These are phyloP conservation scores for Naematelia aurantialba DNA, from an alignment of 768 basidiomycete genomes.

Conservation along the genomic window DNA sequence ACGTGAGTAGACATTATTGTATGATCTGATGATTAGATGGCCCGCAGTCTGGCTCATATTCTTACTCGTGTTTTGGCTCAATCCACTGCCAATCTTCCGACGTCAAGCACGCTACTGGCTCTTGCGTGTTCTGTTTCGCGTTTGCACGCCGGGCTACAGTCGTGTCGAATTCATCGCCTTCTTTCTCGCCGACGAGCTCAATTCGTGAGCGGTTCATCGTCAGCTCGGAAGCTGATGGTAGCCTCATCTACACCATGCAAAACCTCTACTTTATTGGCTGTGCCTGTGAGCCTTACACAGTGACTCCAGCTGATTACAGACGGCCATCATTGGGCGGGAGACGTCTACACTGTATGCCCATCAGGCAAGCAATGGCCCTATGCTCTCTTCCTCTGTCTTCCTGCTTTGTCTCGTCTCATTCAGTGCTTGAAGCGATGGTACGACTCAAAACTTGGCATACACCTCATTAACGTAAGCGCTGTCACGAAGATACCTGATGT, in stretches of 20 bases:
- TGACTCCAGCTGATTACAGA: slow-evolving; percentile 16
- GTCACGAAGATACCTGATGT: neutral
- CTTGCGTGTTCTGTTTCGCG: slow-evolving; percentile 60
- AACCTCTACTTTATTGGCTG: slow-evolving; percentile 73
- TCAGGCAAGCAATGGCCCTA: slow-evolving; percentile 31
- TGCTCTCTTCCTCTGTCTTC: slow-evolving; percentile 53
- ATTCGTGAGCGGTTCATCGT: slow-evolving; percentile 34
- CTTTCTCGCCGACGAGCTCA: slow-evolving; percentile 52
- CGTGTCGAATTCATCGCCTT: slow-evolving; percentile 63
- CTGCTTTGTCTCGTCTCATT: slow-evolving; percentile 70
- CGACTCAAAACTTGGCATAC: slow-evolving; percentile 68
- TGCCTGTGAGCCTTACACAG: slow-evolving; percentile 45
- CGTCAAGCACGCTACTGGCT: slow-evolving; percentile 76
- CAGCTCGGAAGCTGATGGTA: slow-evolving; percentile 36
- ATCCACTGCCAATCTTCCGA: slow-evolving; percentile 69
- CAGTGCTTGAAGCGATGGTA: slow-evolving; percentile 83
- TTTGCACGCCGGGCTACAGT: slow-evolving; percentile 66
- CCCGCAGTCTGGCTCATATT: slow-evolving; percentile 68
- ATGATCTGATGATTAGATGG: slow-evolving; percentile 31
- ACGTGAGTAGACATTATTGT: slow-evolving; percentile 51
- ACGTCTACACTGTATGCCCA: slow-evolving; percentile 28
- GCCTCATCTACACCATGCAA: slow-evolving; percentile 68
- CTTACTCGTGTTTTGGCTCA: slow-evolving; percentile 59
- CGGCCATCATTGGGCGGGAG: slow-evolving; percentile 30
- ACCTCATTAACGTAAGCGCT: slow-evolving; percentile 75